Base-by-base conservation (phyloP, 768 basidiomycete species). In the Daedaleopsis sinensis region DNA sequence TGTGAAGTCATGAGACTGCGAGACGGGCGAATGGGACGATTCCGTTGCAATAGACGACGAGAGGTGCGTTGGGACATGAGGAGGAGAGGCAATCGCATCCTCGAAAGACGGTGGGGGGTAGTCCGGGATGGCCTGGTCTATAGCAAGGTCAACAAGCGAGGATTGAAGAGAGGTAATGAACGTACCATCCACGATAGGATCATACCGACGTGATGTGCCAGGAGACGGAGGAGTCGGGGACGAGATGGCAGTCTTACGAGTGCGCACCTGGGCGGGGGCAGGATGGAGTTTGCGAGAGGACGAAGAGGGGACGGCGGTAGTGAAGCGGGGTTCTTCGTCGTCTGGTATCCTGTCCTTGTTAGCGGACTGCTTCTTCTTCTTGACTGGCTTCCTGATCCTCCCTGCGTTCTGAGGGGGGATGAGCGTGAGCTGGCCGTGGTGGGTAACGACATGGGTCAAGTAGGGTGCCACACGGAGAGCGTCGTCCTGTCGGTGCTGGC, bases 101-200 rank as follows among this genome's bases (percentile, higher is more conserved):
- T 85, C 84, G 66, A 91, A 90, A 13, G 89, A 84, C 27, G 91
- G 90, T 13, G 91, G 91, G 8, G 87, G 88, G 68, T 88, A 89
- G 69, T 90, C 82, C 27, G 86, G 83, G 50, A 78, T 74, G 32
- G 63, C 49, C 32, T 61, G 43, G 64, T 68, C 68, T 70, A 52
- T 21, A 27, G 13, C 9, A 38, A 56, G 51, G 24, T 52, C 39
- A 49, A 23, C 44, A 49, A 48, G 11, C n/a, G 47, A 53, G 51
- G n/a, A 12, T 19, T 5, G 24, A 11, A 39, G 23, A 43, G 52
- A 52, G 50, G 16, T 47, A 36, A 49, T 21, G 24, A 15, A 52
- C 64, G 16, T 36, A 68, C 67, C 64, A 24, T 68, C 67, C 5
- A 59, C 52, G 9, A 57, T 37, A 9, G 58, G 46, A 23, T 63